Base-by-base conservation (phyloP, 345 rosid genomes). In the Pugionium dolabratum region DNA sequence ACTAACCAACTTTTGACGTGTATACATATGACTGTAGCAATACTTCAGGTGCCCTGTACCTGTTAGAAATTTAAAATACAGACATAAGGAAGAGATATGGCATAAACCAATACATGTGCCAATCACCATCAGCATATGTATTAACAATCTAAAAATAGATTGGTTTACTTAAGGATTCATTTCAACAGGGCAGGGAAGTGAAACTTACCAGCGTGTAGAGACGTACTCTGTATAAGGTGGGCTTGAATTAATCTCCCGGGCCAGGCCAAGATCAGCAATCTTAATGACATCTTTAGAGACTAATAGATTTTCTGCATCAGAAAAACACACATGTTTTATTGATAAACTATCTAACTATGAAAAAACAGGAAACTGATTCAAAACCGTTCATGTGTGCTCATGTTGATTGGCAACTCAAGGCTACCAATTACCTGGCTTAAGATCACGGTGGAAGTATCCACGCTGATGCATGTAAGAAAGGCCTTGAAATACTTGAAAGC, bases 21-120 rank as follows among this genome's bases (percentile, higher is more conserved):
- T 94, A 94, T 0, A 78, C 18, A 66, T 77, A 79, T 30, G 99
- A 85, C 72, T 88, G 99, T 70, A 94, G 96, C 61, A 94, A 79
- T 66, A 90, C 90, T 75, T 94, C 99, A 40, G 99, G 99, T n/a
- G 99, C 99, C 30, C 99, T 83, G 66, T 94, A 94, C 98, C 98
- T 93, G 76, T 35, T 31, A 30, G 8, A 66, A 36, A 46, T 54
- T 36, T 36, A 46, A 6, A 62, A 10, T 35, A 66, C 35, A 72
- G 42, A 51, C 28, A 9, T 48, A 37, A 57, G 33, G 33, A 53
- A 34, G 45, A 7, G 46, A 34, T 10, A 59, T 25, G 9, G 35
- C 11, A 59, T 55, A 78, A 34, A n/a, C 41, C 25, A 55, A 66
- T 7, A 48, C 6, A 11, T 30, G 43, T 9, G 40, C 9, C 11